Conservation (phyloP, 1,284 basidiomycete species). For the Tilletia walkeri region DNA sequence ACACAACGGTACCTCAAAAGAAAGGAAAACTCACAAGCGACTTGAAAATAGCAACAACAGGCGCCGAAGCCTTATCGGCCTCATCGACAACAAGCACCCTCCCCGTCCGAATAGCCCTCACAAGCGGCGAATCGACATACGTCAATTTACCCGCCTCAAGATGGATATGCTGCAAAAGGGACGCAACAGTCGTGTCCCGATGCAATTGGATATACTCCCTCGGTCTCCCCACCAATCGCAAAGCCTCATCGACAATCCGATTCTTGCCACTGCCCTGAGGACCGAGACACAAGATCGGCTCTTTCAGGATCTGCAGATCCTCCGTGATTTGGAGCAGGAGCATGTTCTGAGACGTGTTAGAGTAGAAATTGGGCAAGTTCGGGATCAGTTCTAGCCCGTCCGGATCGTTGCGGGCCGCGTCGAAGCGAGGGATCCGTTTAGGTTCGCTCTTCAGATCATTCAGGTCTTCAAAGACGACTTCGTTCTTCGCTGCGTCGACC, state of each 20-base stretch:
- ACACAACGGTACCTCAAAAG: background rate
- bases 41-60: constrained; percentile 56
- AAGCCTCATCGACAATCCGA: constrained; percentile 55
- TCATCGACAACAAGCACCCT: constrained; percentile 57
- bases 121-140: constrained; percentile 54
- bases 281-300: constrained; percentile 56
- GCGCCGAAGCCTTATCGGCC: constrained; percentile 56
- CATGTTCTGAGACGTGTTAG: constrained; percentile 54
- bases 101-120: constrained; percentile 53
- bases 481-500: constrained; percentile 20
- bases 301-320: constrained; percentile 52
- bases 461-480: constrained; percentile 30
- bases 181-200: constrained; percentile 51
- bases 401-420: constrained; percentile 43
- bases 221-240: constrained; percentile 54
- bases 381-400: constrained; percentile 53
- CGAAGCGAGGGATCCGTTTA: constrained; percentile 45
- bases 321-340: constrained; percentile 53
- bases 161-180: constrained; percentile 50
- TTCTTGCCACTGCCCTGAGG: constrained; percentile 58
- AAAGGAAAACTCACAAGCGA: constrained; percentile 30
- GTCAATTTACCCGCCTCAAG: constrained; percentile 52
- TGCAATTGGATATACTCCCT: constrained; percentile 58
- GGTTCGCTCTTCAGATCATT: constrained; percentile 20
- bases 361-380: constrained; percentile 49